Evolutionary conservation across 2,329 filamentous ascomycete genomes (phyloP).

Genomic region (Paraconiothyrium sp.): DNA sequence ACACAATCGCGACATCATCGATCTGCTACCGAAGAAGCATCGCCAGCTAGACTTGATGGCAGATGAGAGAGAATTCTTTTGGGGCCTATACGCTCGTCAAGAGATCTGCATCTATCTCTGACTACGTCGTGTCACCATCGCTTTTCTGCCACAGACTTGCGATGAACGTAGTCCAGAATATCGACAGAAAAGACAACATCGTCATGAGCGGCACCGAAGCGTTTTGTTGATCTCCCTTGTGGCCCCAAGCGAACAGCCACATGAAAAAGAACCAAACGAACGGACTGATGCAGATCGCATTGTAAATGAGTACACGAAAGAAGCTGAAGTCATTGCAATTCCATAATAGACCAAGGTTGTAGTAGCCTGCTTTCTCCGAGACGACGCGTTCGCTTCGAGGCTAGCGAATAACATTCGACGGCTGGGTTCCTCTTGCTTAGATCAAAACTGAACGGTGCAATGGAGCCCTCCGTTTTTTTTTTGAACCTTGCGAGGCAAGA

Average conservation of each 20-base stretch:
- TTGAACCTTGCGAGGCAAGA: not conserved
- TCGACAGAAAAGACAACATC: slow-evolving; percentile 15
- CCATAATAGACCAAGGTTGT: too few species aligned
- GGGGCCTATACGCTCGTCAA: slow-evolving; percentile 20
- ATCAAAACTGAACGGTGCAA: not conserved
- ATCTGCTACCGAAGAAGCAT: slow-evolving; percentile 15
- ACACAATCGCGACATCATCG: slow-evolving; percentile 13
- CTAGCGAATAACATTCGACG: too few species aligned
- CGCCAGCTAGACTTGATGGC: slow-evolving; percentile 11
- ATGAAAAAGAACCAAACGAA: slow-evolving; percentile 19
- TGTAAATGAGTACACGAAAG: slow-evolving; percentile 13
- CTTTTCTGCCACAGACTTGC: slow-evolving; percentile 1
- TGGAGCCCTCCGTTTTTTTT: not conserved
- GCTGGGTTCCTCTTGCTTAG: too few species aligned
- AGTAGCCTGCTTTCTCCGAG: too few species aligned
- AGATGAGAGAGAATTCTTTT: slow-evolving; percentile 15
- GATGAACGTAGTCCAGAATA: slow-evolving; percentile 21
- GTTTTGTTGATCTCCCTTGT: slow-evolving; percentile 17
- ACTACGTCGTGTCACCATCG: too few species aligned
- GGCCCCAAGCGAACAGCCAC: slow-evolving; percentile 20
- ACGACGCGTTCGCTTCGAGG: too few species aligned
- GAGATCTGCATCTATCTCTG: too few species aligned
- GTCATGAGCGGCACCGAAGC: slow-evolving; percentile 17
- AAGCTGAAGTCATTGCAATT: too few species aligned
- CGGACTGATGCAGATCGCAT: slow-evolving; percentile 16